These are phyloP conservation scores for Chytridium lagenaria DNA, from an alignment of 371 early-diverging fungal genomes.

Conservation along the genomic window DNA sequence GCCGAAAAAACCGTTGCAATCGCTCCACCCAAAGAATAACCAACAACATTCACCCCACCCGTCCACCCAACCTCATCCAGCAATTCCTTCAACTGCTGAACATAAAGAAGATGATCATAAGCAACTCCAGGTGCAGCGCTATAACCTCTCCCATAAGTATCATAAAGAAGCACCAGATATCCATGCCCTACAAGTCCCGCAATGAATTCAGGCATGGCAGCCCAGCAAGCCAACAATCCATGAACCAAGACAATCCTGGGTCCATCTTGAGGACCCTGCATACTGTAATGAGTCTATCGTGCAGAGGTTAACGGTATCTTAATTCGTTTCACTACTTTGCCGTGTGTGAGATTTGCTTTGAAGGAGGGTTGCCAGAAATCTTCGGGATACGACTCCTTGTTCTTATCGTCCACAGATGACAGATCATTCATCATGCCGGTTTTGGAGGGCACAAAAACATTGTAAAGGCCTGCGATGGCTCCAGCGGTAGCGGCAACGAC, in stretches of 20 bases:
- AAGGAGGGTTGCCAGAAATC: neutral
- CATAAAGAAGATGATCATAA: neutral
- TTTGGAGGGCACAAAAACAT: too few species aligned
- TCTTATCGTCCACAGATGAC: too few species aligned
- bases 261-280: neutral
- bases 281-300: neutral
- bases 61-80: neutral
- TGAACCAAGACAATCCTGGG: neutral
- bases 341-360: neutral
- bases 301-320: neutral
- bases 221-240: constrained; percentile 6
- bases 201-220: neutral
- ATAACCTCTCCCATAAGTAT: neutral
- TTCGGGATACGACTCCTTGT: too few species aligned
- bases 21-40: neutral
- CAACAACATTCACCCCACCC: neutral
- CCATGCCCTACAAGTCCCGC: neutral
- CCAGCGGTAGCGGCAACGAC: too few species aligned
- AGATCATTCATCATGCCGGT: too few species aligned
- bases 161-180: neutral
- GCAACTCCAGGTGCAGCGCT: neutral
- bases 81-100: neutral
- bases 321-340: too few species aligned
- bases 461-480: too few species aligned
- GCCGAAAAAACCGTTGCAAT: neutral